phyloP scores from a whole-genome alignment of 2,329 filamentous ascomycete species.

The Botrytis aclada region DNA sequence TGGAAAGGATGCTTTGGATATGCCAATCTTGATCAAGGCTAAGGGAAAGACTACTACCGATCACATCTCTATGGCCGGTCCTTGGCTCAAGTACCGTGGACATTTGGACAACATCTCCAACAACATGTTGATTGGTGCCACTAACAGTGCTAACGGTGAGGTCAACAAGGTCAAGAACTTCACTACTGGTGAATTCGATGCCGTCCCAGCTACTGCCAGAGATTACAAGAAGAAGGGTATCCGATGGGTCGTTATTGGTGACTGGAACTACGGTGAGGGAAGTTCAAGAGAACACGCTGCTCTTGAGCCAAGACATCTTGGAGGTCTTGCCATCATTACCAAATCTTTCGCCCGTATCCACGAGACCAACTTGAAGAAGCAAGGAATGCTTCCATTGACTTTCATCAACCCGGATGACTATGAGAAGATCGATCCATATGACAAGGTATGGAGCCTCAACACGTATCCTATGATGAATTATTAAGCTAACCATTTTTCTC shows the following conservation, averaged over 20 bases:
- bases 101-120: constrained; percentile 99
- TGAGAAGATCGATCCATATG: constrained; percentile 90
- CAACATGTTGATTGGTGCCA: constrained; percentile 98
- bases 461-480: background rate
- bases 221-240: constrained; percentile 98
- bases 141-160: constrained; percentile 93
- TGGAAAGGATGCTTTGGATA: constrained; percentile 78
- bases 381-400: constrained; percentile 98
- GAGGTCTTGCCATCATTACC: constrained; percentile 94
- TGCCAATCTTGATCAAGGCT: constrained; percentile 94
- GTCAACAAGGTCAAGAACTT: constrained; percentile 97
- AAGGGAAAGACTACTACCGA: constrained; percentile 96
- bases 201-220: constrained; percentile 89
- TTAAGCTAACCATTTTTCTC: background rate
- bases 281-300: constrained; percentile 97
- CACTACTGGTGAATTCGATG: constrained; percentile 77
- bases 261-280: constrained; percentile 99
- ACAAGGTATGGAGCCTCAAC: constrained; percentile 51
- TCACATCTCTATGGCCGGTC: constrained; percentile 95
- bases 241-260: constrained; percentile 95
- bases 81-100: constrained; percentile 98
- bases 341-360: constrained; percentile 98
- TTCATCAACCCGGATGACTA: constrained; percentile 95
- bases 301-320: constrained; percentile 94
- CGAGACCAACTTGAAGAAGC: constrained; percentile 99